Conservation (phyloP, 2,329 filamentous ascomycete genomes). For the Tympanopsis confertula region DNA sequence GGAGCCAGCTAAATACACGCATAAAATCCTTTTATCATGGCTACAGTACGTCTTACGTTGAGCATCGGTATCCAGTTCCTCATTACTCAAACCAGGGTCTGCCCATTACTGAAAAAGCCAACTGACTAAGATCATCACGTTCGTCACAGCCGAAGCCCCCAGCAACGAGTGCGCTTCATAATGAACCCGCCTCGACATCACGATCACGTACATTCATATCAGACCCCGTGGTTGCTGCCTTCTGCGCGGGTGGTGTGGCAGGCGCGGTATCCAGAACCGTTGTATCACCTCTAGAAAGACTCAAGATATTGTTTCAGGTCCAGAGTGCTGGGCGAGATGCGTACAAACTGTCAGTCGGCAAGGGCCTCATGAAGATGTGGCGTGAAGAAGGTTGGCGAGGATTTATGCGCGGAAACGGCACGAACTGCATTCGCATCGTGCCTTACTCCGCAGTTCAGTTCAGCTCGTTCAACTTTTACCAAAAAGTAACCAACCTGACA, state of each 20-base stretch:
- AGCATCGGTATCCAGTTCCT: too few species aligned
- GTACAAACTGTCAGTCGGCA: constrained; percentile 83
- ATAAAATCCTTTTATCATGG: too few species aligned
- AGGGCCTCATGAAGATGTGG: constrained; percentile 62
- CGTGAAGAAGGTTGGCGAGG: background rate
- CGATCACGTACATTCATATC: too few species aligned
- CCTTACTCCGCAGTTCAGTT: constrained; percentile 98
- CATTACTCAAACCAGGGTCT: too few species aligned
- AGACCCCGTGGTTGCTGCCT: constrained; percentile 79
- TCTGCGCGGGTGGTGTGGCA: constrained; percentile 85
- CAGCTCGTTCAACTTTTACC: constrained; percentile 95
- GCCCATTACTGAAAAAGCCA: too few species aligned
- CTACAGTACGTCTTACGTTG: too few species aligned
- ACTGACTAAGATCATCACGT: too few species aligned
- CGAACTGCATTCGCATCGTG: constrained; percentile 95
- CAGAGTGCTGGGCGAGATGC: constrained; percentile 86
- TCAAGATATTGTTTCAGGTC: constrained; percentile 94
- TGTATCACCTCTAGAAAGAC: constrained; percentile 84
- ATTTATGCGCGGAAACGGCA: constrained; percentile 96
- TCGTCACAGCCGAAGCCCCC: too few species aligned
- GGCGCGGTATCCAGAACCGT: constrained; percentile 96
- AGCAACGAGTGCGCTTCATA: too few species aligned
- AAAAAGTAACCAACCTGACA: constrained; percentile 71
- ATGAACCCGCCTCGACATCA: too few species aligned
- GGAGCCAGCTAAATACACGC: too few species aligned